Percentiles rank a stretch among this genome's conserved stretches.
These are phyloP conservation scores for Cladophialophora yegresii DNA, from an alignment of 2,329 filamentous ascomycete genomes.

Conservation along the genomic window DNA sequence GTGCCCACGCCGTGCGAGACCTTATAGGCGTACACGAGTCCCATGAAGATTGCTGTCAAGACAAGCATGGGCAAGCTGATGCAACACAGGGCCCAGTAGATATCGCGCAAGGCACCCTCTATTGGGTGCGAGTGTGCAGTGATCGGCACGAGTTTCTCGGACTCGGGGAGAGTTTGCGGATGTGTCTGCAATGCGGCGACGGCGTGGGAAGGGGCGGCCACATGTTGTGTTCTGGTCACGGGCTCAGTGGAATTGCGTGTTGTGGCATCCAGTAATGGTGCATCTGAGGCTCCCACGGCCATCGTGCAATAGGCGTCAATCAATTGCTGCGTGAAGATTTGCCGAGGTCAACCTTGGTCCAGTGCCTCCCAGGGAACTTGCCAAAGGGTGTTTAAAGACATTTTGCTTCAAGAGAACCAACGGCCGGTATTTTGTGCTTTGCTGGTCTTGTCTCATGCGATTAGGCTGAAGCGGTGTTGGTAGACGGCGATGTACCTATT, in stretches of 20 bases:
- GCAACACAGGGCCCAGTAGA: constrained; percentile 4
- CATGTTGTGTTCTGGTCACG: not conserved
- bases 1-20: not conserved
- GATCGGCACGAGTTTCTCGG: not conserved
- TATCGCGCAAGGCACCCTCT: not conserved
- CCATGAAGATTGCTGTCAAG: constrained; percentile 1
- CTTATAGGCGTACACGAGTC: not conserved
- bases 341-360: not conserved
- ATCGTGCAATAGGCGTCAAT: not conserved
- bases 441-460: not conserved
- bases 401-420: not conserved
- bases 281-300: not conserved
- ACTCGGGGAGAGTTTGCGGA: not conserved
- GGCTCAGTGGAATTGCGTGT: not conserved
- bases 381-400: not conserved
- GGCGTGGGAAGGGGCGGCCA: not conserved
- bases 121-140: not conserved
- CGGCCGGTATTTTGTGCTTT: not conserved
- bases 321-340: not conserved
- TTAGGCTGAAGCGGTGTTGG: not conserved
- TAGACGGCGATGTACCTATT: not conserved
- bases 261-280: not conserved
- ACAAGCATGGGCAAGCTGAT: constrained; percentile 3
- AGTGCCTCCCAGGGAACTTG: not conserved
- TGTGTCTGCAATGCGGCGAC: not conserved